Conservation (phyloP, 495 filamentous ascomycete species). For the Aspergillus campestris region DNA sequence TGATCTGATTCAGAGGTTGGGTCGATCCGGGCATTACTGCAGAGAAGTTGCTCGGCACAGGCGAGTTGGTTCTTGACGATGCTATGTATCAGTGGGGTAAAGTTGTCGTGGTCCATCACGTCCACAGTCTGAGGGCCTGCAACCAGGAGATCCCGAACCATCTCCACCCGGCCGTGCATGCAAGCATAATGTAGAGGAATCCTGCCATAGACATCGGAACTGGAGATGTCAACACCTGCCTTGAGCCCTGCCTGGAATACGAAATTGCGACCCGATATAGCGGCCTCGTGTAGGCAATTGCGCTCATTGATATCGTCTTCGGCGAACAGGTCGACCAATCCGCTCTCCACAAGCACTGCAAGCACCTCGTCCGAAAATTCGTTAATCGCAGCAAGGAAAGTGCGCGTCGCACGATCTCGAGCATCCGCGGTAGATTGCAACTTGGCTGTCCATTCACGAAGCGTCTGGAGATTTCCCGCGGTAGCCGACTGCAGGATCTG, state of each 20-base stretch:
- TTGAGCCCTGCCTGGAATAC: slow-evolving; percentile 67
- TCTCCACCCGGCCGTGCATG: slow-evolving; percentile 82
- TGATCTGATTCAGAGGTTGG: slow-evolving; percentile 79
- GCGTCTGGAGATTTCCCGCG: slow-evolving; percentile 53
- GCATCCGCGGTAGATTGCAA: slow-evolving; percentile 47
- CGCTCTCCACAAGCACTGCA: slow-evolving; percentile 65
- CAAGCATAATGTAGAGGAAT: slow-evolving; percentile 94
- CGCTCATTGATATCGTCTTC: slow-evolving; percentile 97
- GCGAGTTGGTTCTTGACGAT: slow-evolving; percentile 76
- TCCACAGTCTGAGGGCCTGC: slow-evolving; percentile 62
- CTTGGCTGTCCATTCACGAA: slow-evolving; percentile 57
- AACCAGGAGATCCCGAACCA: slow-evolving; percentile 65
- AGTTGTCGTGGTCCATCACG: slow-evolving; percentile 89
- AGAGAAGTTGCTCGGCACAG: slow-evolving; percentile 69
- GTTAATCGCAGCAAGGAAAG: slow-evolving; percentile 79
- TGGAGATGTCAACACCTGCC: slow-evolving; percentile 61
- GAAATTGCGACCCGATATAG: slow-evolving; percentile 74
- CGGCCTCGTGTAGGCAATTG: slow-evolving; percentile 90
- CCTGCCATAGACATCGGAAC: slow-evolving; percentile 85
- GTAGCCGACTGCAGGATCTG: slow-evolving; percentile 83
- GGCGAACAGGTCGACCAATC: slow-evolving; percentile 73
- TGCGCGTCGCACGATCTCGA: slow-evolving; percentile 69
- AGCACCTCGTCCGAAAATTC: slow-evolving; percentile 76
- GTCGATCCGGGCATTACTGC: slow-evolving; percentile 66
- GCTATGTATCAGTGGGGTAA: slow-evolving; percentile 88